Base-by-base conservation (phyloP, 805 yeast genomes). In the Priceomyces castillae region DNA sequence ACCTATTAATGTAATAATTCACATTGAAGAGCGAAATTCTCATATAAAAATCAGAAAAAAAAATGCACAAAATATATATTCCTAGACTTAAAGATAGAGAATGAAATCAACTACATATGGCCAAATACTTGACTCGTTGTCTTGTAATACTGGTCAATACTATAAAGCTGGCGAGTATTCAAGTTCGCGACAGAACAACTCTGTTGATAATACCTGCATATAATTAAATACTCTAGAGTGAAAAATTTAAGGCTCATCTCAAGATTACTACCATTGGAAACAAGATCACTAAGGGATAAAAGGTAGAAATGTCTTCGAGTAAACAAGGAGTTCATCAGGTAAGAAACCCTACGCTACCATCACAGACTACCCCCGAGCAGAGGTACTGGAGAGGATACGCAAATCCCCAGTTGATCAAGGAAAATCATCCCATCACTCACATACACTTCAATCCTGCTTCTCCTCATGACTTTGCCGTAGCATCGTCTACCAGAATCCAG, bases 401-500 rank as follows among this genome's bases (percentile, higher is more conserved):
- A 40, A 84, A 81, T 51, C 92, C 98, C 2, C 92, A 92, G 60
- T 73, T 94, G 30, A 89, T 90, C 20, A 92, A 94, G 62, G 98
- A 94, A 62, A 92, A 87, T 66, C 90, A 87, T 64, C 88, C 97
- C 33, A 88, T 94, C 34, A 82, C 86, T 28, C 95, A 89, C 60
- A 82, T 94, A 43, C 77, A 83, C 50, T 94, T 94, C 74, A 90
- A 86, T 60, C 97, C 97, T 1, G 76, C 74, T 30, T 69, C 82
- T 12, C 96, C 97, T 4, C 83, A 87, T 59, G 96, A 94, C 66
- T 86, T 92, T 68, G 98, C 97, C 18, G 87, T 94, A 28, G 86
- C 97, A 0, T 82, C 95, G 23, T 83, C 95, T 15, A 85, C 97
- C 0, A 76, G 97, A 58, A 86, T 94, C 44, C 98, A 94, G 62